Percentiles rank a stretch among this genome's conserved stretches.
These are phyloP conservation scores for Lagenidium giganteum DNA, from an alignment of 352 stramenopile species.

Conservation along the genomic window DNA sequence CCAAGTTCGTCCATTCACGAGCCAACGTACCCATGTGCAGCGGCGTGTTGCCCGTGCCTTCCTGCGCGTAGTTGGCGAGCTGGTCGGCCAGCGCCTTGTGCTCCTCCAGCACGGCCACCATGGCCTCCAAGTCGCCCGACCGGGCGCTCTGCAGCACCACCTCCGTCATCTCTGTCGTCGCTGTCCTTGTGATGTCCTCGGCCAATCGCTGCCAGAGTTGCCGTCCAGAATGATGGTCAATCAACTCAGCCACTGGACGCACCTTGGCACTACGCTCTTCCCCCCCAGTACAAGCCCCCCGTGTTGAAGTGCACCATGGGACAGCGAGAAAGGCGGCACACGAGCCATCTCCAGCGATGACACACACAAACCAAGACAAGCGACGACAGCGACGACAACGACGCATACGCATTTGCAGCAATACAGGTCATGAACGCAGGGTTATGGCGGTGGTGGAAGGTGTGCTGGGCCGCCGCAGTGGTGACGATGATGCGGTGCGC, in stretches of 20 bases:
- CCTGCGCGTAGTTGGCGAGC: constrained; percentile 72
- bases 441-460: background rate
- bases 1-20: background rate
- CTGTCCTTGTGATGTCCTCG: no score
- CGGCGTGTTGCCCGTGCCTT: constrained; percentile 69
- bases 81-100: constrained; percentile 12
- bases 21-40: constrained; percentile 77
- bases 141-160: constrained; percentile 64
- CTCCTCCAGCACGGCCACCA: constrained; percentile 34
- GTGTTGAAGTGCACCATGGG: constrained; percentile 7
- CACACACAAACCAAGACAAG: no score
- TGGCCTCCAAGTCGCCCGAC: constrained; percentile 59
- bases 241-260: constrained; percentile 4
- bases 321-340: no score
- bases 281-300: constrained; percentile 2
- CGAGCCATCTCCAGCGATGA: no score
- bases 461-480: background rate
- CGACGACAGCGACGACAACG: no score
- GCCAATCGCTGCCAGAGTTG: no score
- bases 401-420: no score
- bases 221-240: no score
- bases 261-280: background rate
- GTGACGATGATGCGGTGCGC: no score
- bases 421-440: no score
- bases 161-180: constrained; percentile 31